Evolutionary conservation across 2,329 filamentous ascomycete genomes (phyloP).

Genomic region (Hirsutella thompsonii): DNA sequence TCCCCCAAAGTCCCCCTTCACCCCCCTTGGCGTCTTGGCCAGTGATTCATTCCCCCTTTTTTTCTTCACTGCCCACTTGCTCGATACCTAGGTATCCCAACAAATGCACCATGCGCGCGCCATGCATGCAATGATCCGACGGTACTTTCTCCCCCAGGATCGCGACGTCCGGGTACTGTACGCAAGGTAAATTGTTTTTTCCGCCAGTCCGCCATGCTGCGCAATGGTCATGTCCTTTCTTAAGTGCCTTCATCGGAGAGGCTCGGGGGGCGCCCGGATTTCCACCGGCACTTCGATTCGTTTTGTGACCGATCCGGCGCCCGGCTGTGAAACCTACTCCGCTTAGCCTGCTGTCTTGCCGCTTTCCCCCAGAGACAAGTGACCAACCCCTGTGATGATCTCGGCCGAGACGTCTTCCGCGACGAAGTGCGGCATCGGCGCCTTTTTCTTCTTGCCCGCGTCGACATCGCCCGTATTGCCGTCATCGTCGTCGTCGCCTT

Average conservation of each 20-base stretch:
- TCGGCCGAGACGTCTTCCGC: slow-evolving; percentile 39
- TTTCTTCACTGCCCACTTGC: too few relatives aligned
- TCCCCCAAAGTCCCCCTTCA: too few relatives aligned
- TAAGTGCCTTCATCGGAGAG: not conserved
- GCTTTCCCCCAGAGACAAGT: slow-evolving; percentile 33
- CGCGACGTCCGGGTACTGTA: too few relatives aligned
- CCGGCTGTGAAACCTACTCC: slow-evolving; percentile 6
- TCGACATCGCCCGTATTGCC: slow-evolving; percentile 9
- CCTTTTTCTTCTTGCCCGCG: slow-evolving; percentile 2
- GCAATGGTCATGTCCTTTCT: too few relatives aligned
- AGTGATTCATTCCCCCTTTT: too few relatives aligned
- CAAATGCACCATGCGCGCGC: not conserved
- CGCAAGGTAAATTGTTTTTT: too few relatives aligned
- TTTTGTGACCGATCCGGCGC: slow-evolving; percentile 1
- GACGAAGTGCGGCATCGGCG: slow-evolving; percentile 9
- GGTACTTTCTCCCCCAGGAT: too few relatives aligned
- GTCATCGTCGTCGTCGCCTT: slow-evolving; percentile 12
- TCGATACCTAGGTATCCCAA: too few relatives aligned
- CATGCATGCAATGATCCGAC: too few relatives aligned
- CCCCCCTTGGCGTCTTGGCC: too few relatives aligned
- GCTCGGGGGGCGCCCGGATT: slow-evolving; percentile 10
- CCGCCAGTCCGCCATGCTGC: too few relatives aligned
- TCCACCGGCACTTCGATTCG: slow-evolving; percentile 13
- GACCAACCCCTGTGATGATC: slow-evolving; percentile 45
- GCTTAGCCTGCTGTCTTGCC: slow-evolving; percentile 17